A percentile compares a stretch with the other conserved stretches of the same genome.
Conservation (phyloP, 176 grass and related monocot genomes). For the Saccharum spontaneum region DNA sequence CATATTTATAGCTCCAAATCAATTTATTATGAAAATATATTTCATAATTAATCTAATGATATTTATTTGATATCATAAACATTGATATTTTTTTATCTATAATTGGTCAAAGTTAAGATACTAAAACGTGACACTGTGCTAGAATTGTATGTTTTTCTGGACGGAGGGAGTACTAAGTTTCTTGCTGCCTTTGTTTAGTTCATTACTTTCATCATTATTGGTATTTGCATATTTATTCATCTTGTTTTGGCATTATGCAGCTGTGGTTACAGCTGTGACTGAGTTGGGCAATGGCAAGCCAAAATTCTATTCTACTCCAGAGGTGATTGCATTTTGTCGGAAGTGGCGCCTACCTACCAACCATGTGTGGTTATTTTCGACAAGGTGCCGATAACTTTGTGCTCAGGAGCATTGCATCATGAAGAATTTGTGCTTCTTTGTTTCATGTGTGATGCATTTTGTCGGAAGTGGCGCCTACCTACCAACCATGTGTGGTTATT, state of each 20-base stretch:
- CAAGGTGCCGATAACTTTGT: conserved; percentile 58
- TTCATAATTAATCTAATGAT: too few species aligned
- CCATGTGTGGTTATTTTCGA: conserved; percentile 94
- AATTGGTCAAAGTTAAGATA: too few species aligned
- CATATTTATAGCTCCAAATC: too few species aligned
- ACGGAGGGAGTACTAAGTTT: too few species aligned
- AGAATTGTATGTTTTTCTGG: too few species aligned
- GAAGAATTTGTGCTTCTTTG: background rate
- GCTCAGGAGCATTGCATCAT: background rate
- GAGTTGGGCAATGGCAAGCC: conserved; percentile 83
- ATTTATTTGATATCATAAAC: too few species aligned
- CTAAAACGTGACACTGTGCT: too few species aligned
- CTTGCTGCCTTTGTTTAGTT: conserved; percentile 2
- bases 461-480: conserved; percentile 85
- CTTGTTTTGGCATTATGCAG: conserved; percentile 47
- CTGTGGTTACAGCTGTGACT: conserved; percentile 84
- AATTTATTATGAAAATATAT: too few species aligned
- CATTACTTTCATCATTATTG: background rate
- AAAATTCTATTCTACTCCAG: conserved; percentile 92
- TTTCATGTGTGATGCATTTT: conserved; percentile 48
- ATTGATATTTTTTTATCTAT: too few species aligned
- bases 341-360: conserved; percentile 94
- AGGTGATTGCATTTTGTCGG: conserved; percentile 84
- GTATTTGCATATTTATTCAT: conserved; percentile 21
- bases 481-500: conserved; percentile 97